Base-by-base conservation (phyloP, 116 monocot genomes). In the Cymodocea nodosa region DNA sequence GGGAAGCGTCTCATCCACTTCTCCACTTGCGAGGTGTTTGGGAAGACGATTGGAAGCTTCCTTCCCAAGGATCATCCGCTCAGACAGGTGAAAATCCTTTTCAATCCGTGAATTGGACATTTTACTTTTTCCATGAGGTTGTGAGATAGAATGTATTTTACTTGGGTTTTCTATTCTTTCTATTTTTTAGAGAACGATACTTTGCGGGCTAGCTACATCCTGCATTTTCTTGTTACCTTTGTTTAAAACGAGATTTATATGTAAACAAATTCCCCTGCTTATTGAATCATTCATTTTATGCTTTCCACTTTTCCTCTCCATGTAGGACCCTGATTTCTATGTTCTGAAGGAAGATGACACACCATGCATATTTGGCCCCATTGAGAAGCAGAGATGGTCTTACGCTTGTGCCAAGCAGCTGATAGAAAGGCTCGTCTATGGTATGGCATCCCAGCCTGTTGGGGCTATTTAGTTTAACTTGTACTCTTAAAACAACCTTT, bases 351-450 rank as follows among this genome's bases (percentile, higher is more conserved):
- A 93, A 74, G 85, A 93, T 75, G 69, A 50, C 4, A 83, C 93
- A 4, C 88, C 93, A 35, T 93, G 93, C 79, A 93, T 93, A 77
- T 93, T 85, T 81, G 93, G 93, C 50, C 39, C 93, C 17, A 85
- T 93, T 64, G 93, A 85, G 72, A 93, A 93, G 64, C 93, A 93
- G 72, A 81, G 93, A 50, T 93, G 93, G 93, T 93, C 89, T 0
- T 93, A 93, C 71, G 93, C 93, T 60, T 92, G 92, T 73, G 92
- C 92, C 24, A 93, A 93, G 67, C 93, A 93, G 68, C 83, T 93
- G n/a, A 89, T 89, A 54, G 93, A 93, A 75, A 84, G 93, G 78
- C 80, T 93, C 44, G 79, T 93, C 50, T 93, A 84, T 72, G 93
- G 93, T 89, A 57, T 25, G 62, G 5, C 56, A 6, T 44, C 18